Evolutionary conservation across 192 early-diverging fungal species (phyloP).

Genomic region (Backusella psychrophila): DNA sequence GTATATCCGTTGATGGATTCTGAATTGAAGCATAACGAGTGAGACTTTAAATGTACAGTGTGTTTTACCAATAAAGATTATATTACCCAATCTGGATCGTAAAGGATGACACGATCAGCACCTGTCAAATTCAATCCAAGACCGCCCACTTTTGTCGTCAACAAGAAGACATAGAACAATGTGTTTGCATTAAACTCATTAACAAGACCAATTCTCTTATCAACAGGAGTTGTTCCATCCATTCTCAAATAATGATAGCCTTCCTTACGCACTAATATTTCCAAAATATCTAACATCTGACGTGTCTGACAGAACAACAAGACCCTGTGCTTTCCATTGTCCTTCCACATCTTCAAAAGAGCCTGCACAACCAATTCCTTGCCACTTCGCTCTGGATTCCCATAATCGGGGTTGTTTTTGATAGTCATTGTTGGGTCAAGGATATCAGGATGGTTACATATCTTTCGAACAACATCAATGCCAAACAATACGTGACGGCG

Average conservation of each 20-base stretch:
- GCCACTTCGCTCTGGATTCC: constrained; percentile 64
- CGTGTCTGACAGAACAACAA: constrained; percentile 94
- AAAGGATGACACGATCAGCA: constrained; percentile 91
- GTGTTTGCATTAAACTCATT: constrained; percentile 78
- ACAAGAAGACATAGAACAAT: constrained; percentile 81
- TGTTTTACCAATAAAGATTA: background rate
- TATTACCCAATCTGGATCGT: constrained; percentile 91
- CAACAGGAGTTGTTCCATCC: constrained; percentile 95
- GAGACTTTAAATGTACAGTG: background rate
- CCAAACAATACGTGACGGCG: constrained; percentile 83
- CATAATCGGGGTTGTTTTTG: constrained; percentile 55
- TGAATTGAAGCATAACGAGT: background rate
- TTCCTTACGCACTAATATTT: constrained; percentile 62
- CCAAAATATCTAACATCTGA: constrained; percentile 94
- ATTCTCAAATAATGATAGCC: constrained; percentile 79
- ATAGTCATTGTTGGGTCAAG: constrained; percentile 33
- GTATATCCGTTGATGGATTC: constrained; percentile 94
- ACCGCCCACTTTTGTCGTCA: constrained; percentile 98
- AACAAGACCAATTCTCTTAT: constrained; percentile 77
- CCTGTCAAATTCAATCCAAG: constrained; percentile 94
- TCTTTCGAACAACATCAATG: constrained; percentile 92
- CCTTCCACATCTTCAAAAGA: constrained; percentile 84
- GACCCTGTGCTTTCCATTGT: constrained; percentile 70
- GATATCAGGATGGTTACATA: constrained; percentile 96
- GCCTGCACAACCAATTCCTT: constrained; percentile 90